Evolutionary conservation across 2,329 filamentous ascomycete genomes (phyloP).

Genomic region (Fusarium dlaminii): DNA sequence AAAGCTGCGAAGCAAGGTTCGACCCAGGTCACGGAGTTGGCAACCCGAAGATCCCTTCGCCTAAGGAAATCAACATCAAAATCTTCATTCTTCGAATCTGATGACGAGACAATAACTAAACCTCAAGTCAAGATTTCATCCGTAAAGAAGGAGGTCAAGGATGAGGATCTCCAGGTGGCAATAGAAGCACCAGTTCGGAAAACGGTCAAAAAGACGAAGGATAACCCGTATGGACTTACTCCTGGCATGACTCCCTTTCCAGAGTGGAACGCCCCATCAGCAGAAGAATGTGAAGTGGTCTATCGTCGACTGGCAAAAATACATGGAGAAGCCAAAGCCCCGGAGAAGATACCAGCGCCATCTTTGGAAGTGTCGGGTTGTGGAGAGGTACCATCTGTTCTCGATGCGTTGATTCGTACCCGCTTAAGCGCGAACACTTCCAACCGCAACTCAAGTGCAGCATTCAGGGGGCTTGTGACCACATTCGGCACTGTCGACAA

Average conservation of each 20-base stretch:
- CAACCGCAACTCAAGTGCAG: constrained; percentile 40
- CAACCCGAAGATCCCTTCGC: constrained; percentile 21
- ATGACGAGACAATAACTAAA: constrained; percentile 18
- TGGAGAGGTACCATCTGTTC: constrained; percentile 41
- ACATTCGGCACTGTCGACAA: constrained; percentile 38
- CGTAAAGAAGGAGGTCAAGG: constrained; percentile 27
- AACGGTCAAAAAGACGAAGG: constrained; percentile 37
- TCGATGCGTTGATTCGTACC: constrained; percentile 42
- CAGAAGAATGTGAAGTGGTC: constrained; percentile 35
- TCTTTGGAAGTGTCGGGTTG: constrained; percentile 43
- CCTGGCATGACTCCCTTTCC: constrained; percentile 42
- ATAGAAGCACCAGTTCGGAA: constrained; percentile 24
- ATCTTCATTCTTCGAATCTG: constrained; percentile 36
- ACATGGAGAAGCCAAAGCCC: constrained; percentile 39
- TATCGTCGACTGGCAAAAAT: constrained; percentile 35
- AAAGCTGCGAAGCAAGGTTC: background rate
- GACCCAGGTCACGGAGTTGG: background rate
- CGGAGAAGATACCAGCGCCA: constrained; percentile 41
- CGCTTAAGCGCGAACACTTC: constrained; percentile 42
- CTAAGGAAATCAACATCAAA: constrained; percentile 17
- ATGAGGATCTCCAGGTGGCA: background rate
- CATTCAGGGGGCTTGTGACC: constrained; percentile 39
- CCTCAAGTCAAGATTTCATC: background rate
- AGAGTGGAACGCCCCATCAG: constrained; percentile 37
- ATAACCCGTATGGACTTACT: constrained; percentile 42